phyloP scores from a whole-genome alignment of 2,329 filamentous ascomycete genomes.

The Fusarium sublunatum region DNA sequence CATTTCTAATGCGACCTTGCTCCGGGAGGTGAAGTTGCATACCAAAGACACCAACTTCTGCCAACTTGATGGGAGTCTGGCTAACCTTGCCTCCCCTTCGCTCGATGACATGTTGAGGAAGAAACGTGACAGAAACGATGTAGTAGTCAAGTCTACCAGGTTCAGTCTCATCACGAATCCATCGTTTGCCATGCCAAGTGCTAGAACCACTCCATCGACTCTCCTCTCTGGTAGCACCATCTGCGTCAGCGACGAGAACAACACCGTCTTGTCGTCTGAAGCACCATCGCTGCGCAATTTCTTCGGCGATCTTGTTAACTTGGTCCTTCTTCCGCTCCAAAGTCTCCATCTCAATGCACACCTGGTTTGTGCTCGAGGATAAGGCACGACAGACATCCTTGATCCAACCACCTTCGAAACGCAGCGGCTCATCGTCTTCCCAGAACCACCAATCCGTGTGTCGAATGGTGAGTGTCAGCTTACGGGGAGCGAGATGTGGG shows the following conservation, averaged over 20 bases:
- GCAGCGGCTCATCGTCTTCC: conserved; percentile 44
- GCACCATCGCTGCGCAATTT: conserved; percentile 40
- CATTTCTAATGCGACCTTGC: neutral
- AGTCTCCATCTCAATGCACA: conserved; percentile 61
- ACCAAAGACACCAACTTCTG: neutral
- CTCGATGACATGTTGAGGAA: conserved; percentile 32
- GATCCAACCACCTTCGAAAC: conserved; percentile 55
- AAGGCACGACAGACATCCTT: conserved; percentile 36
- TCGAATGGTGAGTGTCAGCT: conserved; percentile 58
- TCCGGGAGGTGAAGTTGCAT: conserved; percentile 4
- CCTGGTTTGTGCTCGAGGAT: conserved; percentile 50
- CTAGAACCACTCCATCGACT: conserved; percentile 59
- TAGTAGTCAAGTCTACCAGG: conserved; percentile 57
- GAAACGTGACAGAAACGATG: conserved; percentile 55
- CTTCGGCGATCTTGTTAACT: conserved; percentile 56
- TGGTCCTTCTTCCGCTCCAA: conserved; percentile 58
- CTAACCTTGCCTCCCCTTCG: conserved; percentile 33
- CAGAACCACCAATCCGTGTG: conserved; percentile 55
- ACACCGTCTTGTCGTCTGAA: conserved; percentile 48
- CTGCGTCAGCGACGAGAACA: conserved; percentile 47
- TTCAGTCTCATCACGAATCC: conserved; percentile 57
- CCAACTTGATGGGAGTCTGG: conserved; percentile 4
- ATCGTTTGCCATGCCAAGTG: conserved; percentile 53
- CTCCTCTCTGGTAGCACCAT: conserved; percentile 39
- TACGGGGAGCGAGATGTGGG: conserved; percentile 49